phyloP scores from a whole-genome alignment of 805 yeast species.

The Candida nemodendra region DNA sequence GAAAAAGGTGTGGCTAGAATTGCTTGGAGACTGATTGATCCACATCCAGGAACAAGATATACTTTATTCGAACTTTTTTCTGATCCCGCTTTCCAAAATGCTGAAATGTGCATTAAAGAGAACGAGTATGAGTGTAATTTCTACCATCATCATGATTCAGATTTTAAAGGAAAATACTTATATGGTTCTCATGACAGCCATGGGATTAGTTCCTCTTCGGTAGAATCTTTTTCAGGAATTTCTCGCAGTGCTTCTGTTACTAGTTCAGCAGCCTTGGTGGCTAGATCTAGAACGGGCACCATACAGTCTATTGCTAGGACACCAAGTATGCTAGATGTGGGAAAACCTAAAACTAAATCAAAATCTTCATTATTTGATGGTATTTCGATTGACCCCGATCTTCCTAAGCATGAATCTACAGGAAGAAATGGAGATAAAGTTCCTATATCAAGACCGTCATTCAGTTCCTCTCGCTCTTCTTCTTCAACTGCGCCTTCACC shows the following conservation, averaged over 20 bases:
- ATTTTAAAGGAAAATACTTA: slow-evolving; percentile 19
- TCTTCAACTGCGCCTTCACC: slow-evolving; percentile 1
- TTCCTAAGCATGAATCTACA: slow-evolving; percentile 8
- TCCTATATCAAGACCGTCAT: background rate
- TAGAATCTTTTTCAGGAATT: slow-evolving; percentile 3
- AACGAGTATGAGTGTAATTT: slow-evolving; percentile 29
- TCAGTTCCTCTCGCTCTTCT: background rate
- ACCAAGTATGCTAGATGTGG: slow-evolving; percentile 16
- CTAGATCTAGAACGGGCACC: slow-evolving; percentile 15
- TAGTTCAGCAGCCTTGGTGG: slow-evolving; percentile 15
- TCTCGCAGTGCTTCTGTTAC: slow-evolving; percentile 8
- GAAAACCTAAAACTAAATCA: slow-evolving; percentile 11
- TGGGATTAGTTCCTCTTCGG: slow-evolving; percentile 12
- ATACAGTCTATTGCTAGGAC: slow-evolving; percentile 8
- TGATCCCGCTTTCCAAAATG: slow-evolving; percentile 64
- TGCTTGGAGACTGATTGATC: slow-evolving; percentile 79
- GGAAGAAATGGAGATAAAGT: background rate
- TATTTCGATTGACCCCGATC: slow-evolving; percentile 5
- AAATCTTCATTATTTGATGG: slow-evolving; percentile 12
- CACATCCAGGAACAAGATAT: slow-evolving; percentile 55
- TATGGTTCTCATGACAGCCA: slow-evolving; percentile 17
- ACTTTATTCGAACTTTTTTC: slow-evolving; percentile 53
- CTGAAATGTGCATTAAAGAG: slow-evolving; percentile 67
- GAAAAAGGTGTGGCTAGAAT: slow-evolving; percentile 64
- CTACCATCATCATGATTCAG: slow-evolving; percentile 20